Evolutionary conservation across 2,329 filamentous ascomycete species (phyloP).

Genomic region (Simplicillium sp.): DNA sequence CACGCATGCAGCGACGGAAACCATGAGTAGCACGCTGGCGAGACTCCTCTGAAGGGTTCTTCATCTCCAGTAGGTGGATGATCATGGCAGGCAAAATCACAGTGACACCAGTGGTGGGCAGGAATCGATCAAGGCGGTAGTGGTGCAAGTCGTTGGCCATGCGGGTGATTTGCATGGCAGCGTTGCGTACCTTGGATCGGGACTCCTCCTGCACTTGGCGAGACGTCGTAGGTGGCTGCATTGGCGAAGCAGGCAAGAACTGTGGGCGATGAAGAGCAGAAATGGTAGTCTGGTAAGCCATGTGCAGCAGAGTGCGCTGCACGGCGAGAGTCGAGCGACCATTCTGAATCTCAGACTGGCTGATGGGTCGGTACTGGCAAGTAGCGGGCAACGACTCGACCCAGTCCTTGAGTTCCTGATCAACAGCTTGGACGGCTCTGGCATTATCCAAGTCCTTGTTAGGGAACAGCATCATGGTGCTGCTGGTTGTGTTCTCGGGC

Average conservation of each 20-base stretch:
- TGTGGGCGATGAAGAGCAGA: slow-evolving; percentile 88
- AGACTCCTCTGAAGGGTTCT: slow-evolving; percentile 64
- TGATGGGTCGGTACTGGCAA: slow-evolving; percentile 56
- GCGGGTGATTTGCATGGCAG: slow-evolving; percentile 75
- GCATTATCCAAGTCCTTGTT: slow-evolving; percentile 80
- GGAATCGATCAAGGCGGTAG: slow-evolving; percentile 63
- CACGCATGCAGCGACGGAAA: slow-evolving; percentile 86
- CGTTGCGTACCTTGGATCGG: slow-evolving; percentile 70
- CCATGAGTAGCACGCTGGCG: slow-evolving; percentile 66
- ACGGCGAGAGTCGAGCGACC: slow-evolving; percentile 53
- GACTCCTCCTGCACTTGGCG: slow-evolving; percentile 74
- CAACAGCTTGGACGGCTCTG: slow-evolving; percentile 69
- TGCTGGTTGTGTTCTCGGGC: slow-evolving; percentile 65
- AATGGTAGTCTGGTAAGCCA: slow-evolving; percentile 87
- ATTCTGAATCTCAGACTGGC: slow-evolving; percentile 44
- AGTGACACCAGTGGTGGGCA: slow-evolving; percentile 85
- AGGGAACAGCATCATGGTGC: slow-evolving; percentile 81
- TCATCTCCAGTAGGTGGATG: slow-evolving; percentile 87
- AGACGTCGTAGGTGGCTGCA: slow-evolving; percentile 39
- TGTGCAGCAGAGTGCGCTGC: slow-evolving; percentile 79
- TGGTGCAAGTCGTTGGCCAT: slow-evolving; percentile 71
- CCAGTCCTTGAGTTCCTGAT: slow-evolving; percentile 73
- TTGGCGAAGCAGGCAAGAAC: slow-evolving; percentile 66
- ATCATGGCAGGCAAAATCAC: slow-evolving; percentile 89
- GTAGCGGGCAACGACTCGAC: slow-evolving; percentile 58